These are phyloP conservation scores for Wickerhamomyces hampshirensis DNA, from an alignment of 805 yeast species.

Conservation along the genomic window DNA sequence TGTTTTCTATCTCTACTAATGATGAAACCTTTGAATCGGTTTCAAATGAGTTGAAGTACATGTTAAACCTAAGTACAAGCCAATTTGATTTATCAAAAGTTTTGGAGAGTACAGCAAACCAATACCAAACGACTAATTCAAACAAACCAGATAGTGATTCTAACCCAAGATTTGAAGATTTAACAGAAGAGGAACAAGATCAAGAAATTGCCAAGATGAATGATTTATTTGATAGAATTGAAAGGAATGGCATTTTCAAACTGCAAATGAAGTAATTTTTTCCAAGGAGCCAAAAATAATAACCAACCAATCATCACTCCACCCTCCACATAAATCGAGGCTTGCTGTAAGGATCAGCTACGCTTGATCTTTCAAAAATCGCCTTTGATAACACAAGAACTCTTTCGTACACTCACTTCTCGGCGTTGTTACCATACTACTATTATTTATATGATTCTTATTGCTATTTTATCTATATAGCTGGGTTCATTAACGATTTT, in stretches of 20 bases:
- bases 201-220: conserved; percentile 22
- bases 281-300: too few relatives aligned
- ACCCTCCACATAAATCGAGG: too few relatives aligned
- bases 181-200: conserved; percentile 23
- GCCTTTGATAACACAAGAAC: too few relatives aligned
- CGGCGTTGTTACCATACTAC: too few relatives aligned
- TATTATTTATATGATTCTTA: too few relatives aligned
- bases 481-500: too few relatives aligned
- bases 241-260: conserved; percentile 24
- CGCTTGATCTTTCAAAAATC: too few relatives aligned
- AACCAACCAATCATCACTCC: too few relatives aligned
- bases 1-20: conserved; percentile 2
- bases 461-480: too few relatives aligned
- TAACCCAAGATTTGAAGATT: conserved; percentile 22
- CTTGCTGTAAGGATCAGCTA: too few relatives aligned
- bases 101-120: conserved; percentile 5
- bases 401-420: too few relatives aligned
- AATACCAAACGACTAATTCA: background rate
- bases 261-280: conserved; percentile 18
- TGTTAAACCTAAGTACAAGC: background rate
- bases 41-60: background rate
- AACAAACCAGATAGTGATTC: conserved; percentile 2
- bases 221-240: conserved; percentile 21
- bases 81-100: conserved; percentile 2
- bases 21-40: background rate